Conservation (phyloP, 1,139 yeast species). For the Meyerozyma smithsonii region DNA sequence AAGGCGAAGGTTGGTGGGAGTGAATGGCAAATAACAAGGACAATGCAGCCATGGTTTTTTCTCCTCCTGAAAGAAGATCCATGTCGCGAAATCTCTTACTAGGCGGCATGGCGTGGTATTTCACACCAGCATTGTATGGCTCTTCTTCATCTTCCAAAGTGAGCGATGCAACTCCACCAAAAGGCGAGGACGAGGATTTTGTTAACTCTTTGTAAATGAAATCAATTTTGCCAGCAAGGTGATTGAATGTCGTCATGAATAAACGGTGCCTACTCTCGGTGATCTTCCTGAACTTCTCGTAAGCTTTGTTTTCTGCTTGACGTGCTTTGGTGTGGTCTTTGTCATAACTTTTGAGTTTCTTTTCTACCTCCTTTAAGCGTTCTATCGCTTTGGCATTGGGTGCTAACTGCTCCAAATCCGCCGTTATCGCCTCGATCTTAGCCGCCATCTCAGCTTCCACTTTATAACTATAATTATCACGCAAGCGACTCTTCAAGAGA, state of each 20-base stretch:
- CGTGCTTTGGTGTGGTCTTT: conserved; percentile 62
- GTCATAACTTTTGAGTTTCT: conserved; percentile 56
- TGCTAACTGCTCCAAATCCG: conserved; percentile 56
- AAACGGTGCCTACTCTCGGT: conserved; percentile 54
- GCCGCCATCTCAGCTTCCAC: conserved; percentile 48
- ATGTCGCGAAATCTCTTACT: conserved; percentile 89
- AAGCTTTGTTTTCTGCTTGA: conserved; percentile 52
- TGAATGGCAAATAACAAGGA: conserved; percentile 90
- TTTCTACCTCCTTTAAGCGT: conserved; percentile 66
- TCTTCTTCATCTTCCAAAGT: conserved; percentile 87
- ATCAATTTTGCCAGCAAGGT: conserved; percentile 70
- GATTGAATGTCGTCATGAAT: conserved; percentile 72
- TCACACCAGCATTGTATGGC: conserved; percentile 78
- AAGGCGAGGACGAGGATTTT: conserved; percentile 57
- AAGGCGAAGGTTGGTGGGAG: conserved; percentile 89
- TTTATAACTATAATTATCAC: conserved; percentile 32
- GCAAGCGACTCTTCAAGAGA: conserved; percentile 20
- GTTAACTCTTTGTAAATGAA: conserved; percentile 85
- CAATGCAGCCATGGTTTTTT: conserved; percentile 92
- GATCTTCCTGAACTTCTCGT: conserved; percentile 55
- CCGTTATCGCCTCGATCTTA: conserved; percentile 24
- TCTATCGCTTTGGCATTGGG: conserved; percentile 83
- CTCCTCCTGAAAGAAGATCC: conserved; percentile 95
- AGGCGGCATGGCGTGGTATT: conserved; percentile 96
- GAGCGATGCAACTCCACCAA: conserved; percentile 91